Base-by-base conservation (phyloP, 805 yeast species). In the Teunomyces barrocoloradensis region DNA sequence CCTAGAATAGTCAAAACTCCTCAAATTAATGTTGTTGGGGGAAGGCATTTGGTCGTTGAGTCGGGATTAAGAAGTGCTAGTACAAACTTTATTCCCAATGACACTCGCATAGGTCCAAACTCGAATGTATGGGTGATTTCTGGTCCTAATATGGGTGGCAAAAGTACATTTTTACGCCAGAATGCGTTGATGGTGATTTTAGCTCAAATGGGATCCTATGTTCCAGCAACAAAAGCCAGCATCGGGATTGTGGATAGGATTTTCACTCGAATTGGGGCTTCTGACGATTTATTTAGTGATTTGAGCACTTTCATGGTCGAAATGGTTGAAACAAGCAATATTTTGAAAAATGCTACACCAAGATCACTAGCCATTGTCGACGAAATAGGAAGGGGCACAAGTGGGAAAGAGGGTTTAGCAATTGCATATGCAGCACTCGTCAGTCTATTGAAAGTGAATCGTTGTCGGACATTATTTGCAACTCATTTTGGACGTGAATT, bases 21-120 rank as follows among this genome's bases (percentile, higher is more conserved):
- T 0, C 66, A 60, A 15, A 69, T 85, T 4, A 69, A 75, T 0
- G 78, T 90, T 7, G 58, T 59, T 1, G 78, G 73, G 0, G 98
- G 98, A 0, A 72, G 97, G 27, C 98, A 94, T 63, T 60, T 88
- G 11, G 90, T 89, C 12, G 98, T 92, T 2, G 97, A 92, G 59
- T 79, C 82, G 29, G 88, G 89, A 1, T 68, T 87, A 46, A 74
- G 68, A 40, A 61, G 68, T 1, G 66, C 68, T 20, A 79, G 84
- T 1, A 65, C 60, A 12, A 68, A 72, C 46, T 85, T 85, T 50
- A 72, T 60, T 59, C 75, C 53, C 33, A 82, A 51, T 74, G 72
- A 71, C 44, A 64, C 73, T 1, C 20, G 30, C 1, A 44, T 74
- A 3, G 63, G 68, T 1, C 53, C 47, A 21, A 48, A 5, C 39